Percentiles rank a stretch among this genome's conserved stretches.
phyloP scores from a whole-genome alignment of 2,329 filamentous ascomycete genomes.

The Talaromyces sp. region DNA sequence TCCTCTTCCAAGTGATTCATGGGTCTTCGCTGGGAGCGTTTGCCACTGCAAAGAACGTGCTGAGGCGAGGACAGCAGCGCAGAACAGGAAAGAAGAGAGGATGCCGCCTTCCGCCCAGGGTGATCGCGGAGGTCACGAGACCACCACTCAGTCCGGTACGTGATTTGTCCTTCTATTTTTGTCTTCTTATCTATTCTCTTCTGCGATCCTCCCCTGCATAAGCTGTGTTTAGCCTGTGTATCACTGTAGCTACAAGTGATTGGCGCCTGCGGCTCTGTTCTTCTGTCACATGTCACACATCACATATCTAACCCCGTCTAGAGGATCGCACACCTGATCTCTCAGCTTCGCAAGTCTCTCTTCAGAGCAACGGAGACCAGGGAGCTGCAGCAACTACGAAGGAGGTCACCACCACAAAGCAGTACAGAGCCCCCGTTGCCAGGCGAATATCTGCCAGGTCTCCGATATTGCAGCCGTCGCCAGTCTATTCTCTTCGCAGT shows the following conservation, averaged over 20 bases:
- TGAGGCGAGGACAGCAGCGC: neutral
- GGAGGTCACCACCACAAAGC: slow-evolving; percentile 15
- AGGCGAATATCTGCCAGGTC: slow-evolving; percentile 26
- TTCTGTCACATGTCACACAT: neutral
- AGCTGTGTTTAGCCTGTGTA: neutral
- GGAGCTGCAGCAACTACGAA: neutral
- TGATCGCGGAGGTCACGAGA: neutral
- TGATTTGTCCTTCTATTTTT: neutral
- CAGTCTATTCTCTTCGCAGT: slow-evolving; percentile 23
- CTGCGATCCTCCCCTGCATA: neutral
- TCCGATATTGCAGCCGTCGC: slow-evolving; percentile 14
- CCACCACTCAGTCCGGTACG: neutral
- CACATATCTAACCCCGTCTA: neutral
- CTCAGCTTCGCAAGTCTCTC: slow-evolving; percentile 1
- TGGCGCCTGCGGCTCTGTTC: neutral
- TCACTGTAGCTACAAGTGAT: neutral
- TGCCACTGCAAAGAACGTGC: neutral
- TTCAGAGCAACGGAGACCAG: slow-evolving; percentile 2
- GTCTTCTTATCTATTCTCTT: neutral
- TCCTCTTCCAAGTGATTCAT: neutral
- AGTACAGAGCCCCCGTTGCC: slow-evolving; percentile 23
- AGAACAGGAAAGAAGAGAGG: neutral
- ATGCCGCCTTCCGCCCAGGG: neutral
- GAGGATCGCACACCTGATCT: slow-evolving; percentile 1
- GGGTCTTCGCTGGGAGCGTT: neutral